Base-by-base conservation (phyloP, 805 yeast species). In the Wickerhamomyces alni region DNA sequence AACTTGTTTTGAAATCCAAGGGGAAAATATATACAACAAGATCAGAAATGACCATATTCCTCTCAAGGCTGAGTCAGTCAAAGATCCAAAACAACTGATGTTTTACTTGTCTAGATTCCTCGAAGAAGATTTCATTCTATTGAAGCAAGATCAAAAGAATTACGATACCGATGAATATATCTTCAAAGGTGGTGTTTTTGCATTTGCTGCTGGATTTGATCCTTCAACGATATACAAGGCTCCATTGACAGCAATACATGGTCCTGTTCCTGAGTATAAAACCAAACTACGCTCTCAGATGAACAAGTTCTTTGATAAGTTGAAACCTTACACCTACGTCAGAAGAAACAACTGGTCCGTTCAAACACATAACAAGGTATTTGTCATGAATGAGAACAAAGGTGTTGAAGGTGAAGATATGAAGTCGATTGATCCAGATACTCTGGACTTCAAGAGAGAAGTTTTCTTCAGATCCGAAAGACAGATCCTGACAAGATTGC, bases 181-280 rank as follows among this genome's bases (percentile, higher is more conserved):
- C 21, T 55, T 80, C 31, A 65, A 80, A 38, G 79, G 77, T 0
- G 75, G 78, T 8, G 62, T 72, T 4, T 70, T 79, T 18, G 77
- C 79, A 8, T 81, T 80, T 48, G 87, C 91, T 2, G 76, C 82
- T 1, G 91, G 91, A 2, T 84, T 84, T 58, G 77, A 77, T 51
- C 89, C 91, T 4, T 58, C 68, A 5, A 60, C 54, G 8, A 70
- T 74, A 45, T 67, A 74, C 45, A 64, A 77, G 50, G 58, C 67
- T 48, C 77, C 82, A 2, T 59, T 84, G 30, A 74, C 84, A 0
- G 62, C 55, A 35, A 73, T 84, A 43, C 94, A 84, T 53, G 70
- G 62, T 3, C 89, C 89, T 0, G 89, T 84, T 2, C 94, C 93
- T 1, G 74, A 73, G 43, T 84, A 84, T 51, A 57, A 65, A 38